Conservation (phyloP, 2,329 filamentous ascomycete species). For the Exophiala spinifera region DNA sequence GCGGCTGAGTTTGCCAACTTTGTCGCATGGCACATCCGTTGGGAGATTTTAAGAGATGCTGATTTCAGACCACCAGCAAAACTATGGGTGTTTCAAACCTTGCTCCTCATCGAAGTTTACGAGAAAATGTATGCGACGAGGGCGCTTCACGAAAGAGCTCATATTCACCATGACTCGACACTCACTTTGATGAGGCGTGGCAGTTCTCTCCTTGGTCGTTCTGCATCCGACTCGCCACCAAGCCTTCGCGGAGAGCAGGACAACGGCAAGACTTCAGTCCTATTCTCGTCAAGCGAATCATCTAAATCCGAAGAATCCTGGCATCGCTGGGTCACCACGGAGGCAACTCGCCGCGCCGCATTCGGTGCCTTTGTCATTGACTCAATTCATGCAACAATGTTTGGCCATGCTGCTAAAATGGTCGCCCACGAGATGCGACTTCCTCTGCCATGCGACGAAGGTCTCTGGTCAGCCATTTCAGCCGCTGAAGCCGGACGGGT, state of each 20-base stretch:
- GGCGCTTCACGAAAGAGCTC: constrained; percentile 85
- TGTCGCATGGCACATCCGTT: constrained; percentile 86
- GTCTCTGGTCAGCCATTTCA: constrained; percentile 85
- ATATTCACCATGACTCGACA: constrained; percentile 95
- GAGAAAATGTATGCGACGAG: constrained; percentile 98
- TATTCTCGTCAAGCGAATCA: constrained; percentile 51
- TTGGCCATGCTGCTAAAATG: constrained; percentile 95
- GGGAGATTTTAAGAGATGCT: constrained; percentile 89
- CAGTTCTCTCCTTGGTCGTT: constrained; percentile 82
- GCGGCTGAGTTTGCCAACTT: constrained; percentile 87
- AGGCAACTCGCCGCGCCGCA: constrained; percentile 82
- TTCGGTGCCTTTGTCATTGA: constrained; percentile 95
- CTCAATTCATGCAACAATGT: constrained; percentile 94
- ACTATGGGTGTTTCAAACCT: constrained; percentile 90
- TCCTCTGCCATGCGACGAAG: constrained; percentile 86
- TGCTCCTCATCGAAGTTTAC: constrained; percentile 85
- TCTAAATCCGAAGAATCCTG: constrained; percentile 80
- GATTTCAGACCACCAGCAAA: constrained; percentile 91
- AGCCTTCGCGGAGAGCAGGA: constrained; percentile 63
- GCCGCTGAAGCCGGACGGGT: constrained; percentile 80
- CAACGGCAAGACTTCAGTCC: constrained; percentile 34
- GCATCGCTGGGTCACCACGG: constrained; percentile 92
- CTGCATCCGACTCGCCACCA: constrained; percentile 78
- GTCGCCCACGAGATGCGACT: constrained; percentile 92
- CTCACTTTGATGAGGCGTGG: constrained; percentile 93